phyloP scores from a whole-genome alignment of 225 moss, liverwort and hornwort genomes.

The Thuidium tamariscinum region DNA sequence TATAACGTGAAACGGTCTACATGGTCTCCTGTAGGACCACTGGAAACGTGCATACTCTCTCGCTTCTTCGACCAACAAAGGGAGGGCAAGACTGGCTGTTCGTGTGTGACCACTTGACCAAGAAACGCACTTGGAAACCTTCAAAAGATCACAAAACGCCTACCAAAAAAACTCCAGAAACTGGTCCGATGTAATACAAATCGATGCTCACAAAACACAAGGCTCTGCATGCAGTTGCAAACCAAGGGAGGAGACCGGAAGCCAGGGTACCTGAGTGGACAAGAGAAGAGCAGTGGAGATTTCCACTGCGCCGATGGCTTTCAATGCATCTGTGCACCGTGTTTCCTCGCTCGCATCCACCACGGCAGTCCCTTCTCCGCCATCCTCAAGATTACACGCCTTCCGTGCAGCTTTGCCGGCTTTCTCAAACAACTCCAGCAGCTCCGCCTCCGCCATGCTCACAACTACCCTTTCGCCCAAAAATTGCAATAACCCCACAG shows the following conservation, averaged over 20 bases:
- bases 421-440: conserved; percentile 72
- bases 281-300: conserved; percentile 65
- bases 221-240: not conserved
- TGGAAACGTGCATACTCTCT: not conserved
- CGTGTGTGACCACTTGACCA: not conserved
- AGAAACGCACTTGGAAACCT: not conserved
- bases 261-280: conserved; percentile 57
- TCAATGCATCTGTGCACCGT: conserved; percentile 66
- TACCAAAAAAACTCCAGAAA: not conserved
- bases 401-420: conserved; percentile 64
- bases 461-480: not conserved
- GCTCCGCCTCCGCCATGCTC: conserved; percentile 18
- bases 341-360: conserved; percentile 40
- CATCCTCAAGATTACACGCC: conserved; percentile 15
- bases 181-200: not conserved
- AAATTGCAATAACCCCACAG: not conserved
- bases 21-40: no score
- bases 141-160: not conserved
- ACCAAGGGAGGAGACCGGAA: not conserved
- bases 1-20: not conserved
- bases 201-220: not conserved
- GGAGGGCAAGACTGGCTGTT: not conserved
- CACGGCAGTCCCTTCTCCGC: not conserved
- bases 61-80: not conserved
- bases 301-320: conserved; percentile 42